These are phyloP conservation scores for Noccaea caerulescens DNA, from an alignment of 345 rosid genomes.

Conservation along the genomic window DNA sequence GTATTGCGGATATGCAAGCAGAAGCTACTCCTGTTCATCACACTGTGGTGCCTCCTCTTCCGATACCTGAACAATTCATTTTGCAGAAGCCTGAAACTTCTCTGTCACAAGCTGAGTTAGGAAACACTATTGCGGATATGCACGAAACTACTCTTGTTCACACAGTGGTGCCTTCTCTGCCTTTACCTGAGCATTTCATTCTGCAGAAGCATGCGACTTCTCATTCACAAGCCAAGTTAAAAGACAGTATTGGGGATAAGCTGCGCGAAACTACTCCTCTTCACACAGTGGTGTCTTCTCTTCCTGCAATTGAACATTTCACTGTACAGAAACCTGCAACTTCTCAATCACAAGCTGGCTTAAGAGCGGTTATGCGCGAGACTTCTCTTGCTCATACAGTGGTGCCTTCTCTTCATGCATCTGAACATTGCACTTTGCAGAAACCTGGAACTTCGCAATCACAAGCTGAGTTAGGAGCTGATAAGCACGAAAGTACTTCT, in stretches of 20 bases:
- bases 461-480: conserved; percentile 40
- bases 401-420: conserved; percentile 46
- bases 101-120: conserved; percentile 40
- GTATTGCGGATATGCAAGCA: conserved; percentile 15
- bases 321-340: conserved; percentile 40
- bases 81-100: conserved; percentile 40
- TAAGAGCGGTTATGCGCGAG: too few species aligned
- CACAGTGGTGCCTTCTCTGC: conserved; percentile 44
- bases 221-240: conserved; percentile 40
- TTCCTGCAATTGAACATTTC: conserved; percentile 31
- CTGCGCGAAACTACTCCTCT: conserved; percentile 2
- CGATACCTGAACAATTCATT: conserved; percentile 16
- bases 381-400: conserved; percentile 2
- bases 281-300: conserved; percentile 53
- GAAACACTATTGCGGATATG: conserved; percentile 18
- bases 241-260: conserved; percentile 36
- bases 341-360: conserved; percentile 33
- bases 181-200: conserved; percentile 18
- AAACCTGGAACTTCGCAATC: conserved; percentile 42
- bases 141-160: conserved; percentile 10
- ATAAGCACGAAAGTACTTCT: conserved; percentile 25
- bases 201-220: conserved; percentile 37
- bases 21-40: conserved; percentile 23
- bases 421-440: conserved; percentile 24
- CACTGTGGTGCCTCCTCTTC: conserved; percentile 47